A percentile compares a stretch with the other conserved stretches of the same genome.
phyloP scores from a whole-genome alignment of 495 filamentous ascomycete genomes.

The Hamigera avellanea region DNA sequence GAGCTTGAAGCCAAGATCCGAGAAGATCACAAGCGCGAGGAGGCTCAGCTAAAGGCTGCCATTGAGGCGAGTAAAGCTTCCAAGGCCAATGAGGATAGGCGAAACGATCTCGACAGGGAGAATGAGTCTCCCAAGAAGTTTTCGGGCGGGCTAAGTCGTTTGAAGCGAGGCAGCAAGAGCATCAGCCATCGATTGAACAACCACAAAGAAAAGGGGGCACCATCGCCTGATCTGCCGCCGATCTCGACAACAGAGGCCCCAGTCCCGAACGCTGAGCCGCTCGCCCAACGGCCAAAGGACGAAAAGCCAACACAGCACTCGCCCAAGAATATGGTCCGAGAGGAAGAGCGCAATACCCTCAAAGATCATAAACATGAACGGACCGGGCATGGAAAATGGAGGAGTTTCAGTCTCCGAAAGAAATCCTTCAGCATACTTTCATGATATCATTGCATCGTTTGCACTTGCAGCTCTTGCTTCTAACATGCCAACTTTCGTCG shows the following conservation, averaged over 20 bases:
- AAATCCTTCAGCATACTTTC: slow-evolving; percentile 28
- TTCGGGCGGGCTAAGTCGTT: slow-evolving; percentile 34
- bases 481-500: slow-evolving; percentile 5
- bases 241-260: slow-evolving; percentile 10
- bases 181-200: slow-evolving; percentile 37
- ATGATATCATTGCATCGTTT: slow-evolving; percentile 6
- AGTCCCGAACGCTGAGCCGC: slow-evolving; percentile 1
- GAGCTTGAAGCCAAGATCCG: slow-evolving; percentile 42
- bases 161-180: slow-evolving; percentile 49
- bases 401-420: slow-evolving; percentile 31
- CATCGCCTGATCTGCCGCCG: slow-evolving; percentile 18
- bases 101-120: slow-evolving; percentile 17
- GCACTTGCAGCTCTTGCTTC: too few relatives aligned
- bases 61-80: slow-evolving; percentile 43
- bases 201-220: slow-evolving; percentile 23
- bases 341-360: slow-evolving; percentile 12
- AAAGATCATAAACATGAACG: slow-evolving; percentile 14
- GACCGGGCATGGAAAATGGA: slow-evolving; percentile 24
- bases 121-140: slow-evolving; percentile 28
- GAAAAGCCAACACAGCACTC: slow-evolving; percentile 4
- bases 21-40: slow-evolving; percentile 41
- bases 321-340: slow-evolving; percentile 11
- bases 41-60: slow-evolving; percentile 46
- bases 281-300: slow-evolving; percentile 4
- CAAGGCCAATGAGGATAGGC: slow-evolving; percentile 39